Percentiles rank a stretch among this genome's conserved stretches.
phyloP scores from a whole-genome alignment of 2,329 filamentous ascomycete species.

The Talaromyces rugulosus region DNA sequence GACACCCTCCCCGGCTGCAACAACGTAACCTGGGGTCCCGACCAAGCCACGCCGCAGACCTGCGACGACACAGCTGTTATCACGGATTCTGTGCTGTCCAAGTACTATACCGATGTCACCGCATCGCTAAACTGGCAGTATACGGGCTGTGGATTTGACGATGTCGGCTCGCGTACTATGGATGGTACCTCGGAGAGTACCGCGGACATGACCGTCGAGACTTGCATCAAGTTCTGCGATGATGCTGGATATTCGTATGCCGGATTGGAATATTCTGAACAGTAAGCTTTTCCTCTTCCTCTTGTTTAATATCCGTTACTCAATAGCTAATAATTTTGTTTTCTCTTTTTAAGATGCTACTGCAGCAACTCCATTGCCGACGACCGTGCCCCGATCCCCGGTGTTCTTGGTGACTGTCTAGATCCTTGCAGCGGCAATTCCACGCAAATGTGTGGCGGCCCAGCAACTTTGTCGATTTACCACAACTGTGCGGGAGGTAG shows the following conservation, averaged over 20 bases:
- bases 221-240: conserved; percentile 27
- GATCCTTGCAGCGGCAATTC: conserved; percentile 23
- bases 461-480: conserved; percentile 20
- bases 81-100: conserved; percentile 2
- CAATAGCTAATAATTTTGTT: neutral
- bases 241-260: conserved; percentile 28
- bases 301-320: neutral
- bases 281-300: conserved; percentile 1
- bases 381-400: conserved; percentile 18
- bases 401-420: conserved; percentile 21
- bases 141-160: conserved; percentile 57
- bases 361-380: conserved; percentile 8
- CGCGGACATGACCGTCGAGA: conserved; percentile 21
- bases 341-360: conserved; percentile 13
- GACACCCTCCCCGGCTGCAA: conserved; percentile 23
- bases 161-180: conserved; percentile 33
- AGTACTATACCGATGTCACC: conserved; percentile 41
- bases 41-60: conserved; percentile 29
- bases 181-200: conserved; percentile 19
- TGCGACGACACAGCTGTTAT: conserved; percentile 14
- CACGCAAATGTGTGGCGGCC: conserved; percentile 22
- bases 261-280: conserved; percentile 24
- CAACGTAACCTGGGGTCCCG: conserved; percentile 20
- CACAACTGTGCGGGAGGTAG: conserved; percentile 20
- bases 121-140: conserved; percentile 51